Evolutionary conservation across 192 early-diverging fungal genomes (phyloP), one percentile per base, ranked within the genome.

Genomic region (Podila epigama): DNA sequence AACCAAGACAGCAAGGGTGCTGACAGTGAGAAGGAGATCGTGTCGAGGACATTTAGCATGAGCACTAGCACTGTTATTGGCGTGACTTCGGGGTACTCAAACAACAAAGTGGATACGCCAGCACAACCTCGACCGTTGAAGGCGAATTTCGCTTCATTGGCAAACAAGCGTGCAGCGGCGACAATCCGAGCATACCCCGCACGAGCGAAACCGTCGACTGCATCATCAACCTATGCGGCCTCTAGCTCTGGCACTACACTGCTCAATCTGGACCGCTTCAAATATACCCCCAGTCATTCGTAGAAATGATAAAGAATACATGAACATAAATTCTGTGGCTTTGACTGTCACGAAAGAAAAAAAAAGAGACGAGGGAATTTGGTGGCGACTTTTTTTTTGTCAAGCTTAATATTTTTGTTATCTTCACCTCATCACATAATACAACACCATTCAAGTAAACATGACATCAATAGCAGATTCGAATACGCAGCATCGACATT

Each of bases 241-340:
- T 18, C n/a, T 8, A 52, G 33, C 33, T n/a, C 27, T 2, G 10
- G 12, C 10, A 29, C 8, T 15, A 20, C 28, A 22, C 51, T 25
- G n/a, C 68, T 57, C 51, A 55, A 70, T 35, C 68, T 70, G 9
- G 53, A 62, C 20, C 37, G 60, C 4, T 70, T 70, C 60, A 61
- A 62, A 22, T 70, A 63, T 63, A 61, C 67, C 58, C 67, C 67
- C 10, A 20, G 18, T 44, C 25, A 18, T 7, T 22, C n/a, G n/a
- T 48, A 48, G 44, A 5, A 22, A 4, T 1, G 7, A 4, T 44
- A 7, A 20, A 20, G 22, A 1, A 7, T 15, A 44, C n/a, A 5
- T 48, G n/a, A 22, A 22, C 44, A 22, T 48, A 22, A 20, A 5
- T 18, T 4, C 13, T 2, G 44, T 20, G 25, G n/a, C 44, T 48